A percentile compares a stretch with the other conserved stretches of the same genome.
Conservation (phyloP, 148 eudicot genomes). For the Oxyria digyna region DNA sequence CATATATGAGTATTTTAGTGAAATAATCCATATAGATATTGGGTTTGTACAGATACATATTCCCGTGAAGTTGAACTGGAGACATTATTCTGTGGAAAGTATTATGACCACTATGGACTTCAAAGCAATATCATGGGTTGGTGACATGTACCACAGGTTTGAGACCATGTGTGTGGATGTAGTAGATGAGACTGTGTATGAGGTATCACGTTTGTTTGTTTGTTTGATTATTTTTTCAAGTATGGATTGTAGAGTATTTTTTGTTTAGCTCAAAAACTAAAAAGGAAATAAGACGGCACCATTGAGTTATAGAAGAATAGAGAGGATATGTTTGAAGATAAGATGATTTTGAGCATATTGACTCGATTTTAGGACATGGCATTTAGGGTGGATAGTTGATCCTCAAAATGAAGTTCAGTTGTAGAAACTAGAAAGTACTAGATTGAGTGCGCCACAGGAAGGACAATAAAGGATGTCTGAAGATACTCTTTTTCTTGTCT, state of each 20-base stretch:
- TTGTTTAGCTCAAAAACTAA: neutral
- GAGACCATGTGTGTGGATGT: constrained; percentile 78
- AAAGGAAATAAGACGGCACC: neutral
- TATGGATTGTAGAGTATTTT: neutral
- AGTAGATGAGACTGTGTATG: constrained; percentile 59
- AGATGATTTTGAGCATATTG: neutral
- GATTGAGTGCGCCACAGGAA: neutral
- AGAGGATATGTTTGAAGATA: neutral
- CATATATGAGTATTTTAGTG: neutral
- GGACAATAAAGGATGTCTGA: neutral
- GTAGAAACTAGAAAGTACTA: neutral
- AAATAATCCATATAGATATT: neutral
- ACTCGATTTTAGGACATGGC: neutral
- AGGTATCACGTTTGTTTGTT: constrained; percentile 29
- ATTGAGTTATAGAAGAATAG: neutral
- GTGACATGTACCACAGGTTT: constrained; percentile 45
- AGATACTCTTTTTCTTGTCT: neutral
- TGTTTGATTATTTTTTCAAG: neutral
- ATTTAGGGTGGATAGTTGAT: neutral
- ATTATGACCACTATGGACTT: constrained; percentile 39
- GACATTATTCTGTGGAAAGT: neutral
- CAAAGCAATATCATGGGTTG: constrained; percentile 56
- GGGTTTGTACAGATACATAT: neutral
- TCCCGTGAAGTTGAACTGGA: neutral
- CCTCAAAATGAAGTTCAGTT: neutral